phyloP scores from a whole-genome alignment of 139 green algal genomes.

The Auxenochlorella protothecoides region DNA sequence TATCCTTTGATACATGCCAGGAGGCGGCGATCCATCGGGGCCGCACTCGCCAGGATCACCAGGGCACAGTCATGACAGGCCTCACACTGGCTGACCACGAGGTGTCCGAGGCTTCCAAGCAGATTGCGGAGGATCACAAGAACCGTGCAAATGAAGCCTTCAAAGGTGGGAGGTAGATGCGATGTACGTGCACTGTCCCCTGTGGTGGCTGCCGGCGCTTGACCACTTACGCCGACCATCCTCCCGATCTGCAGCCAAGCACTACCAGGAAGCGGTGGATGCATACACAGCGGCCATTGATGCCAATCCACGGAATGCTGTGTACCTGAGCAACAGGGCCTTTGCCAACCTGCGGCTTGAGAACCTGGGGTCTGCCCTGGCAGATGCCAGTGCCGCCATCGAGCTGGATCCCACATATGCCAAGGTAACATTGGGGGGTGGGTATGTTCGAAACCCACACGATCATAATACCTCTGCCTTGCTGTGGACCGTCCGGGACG shows the following conservation, averaged over 20 bases:
- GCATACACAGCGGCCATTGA: conserved; percentile 78
- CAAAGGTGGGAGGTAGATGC: conserved; percentile 26
- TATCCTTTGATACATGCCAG: too few relatives aligned
- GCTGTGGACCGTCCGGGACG: too few relatives aligned
- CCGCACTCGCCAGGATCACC: too few relatives aligned
- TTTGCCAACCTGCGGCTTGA: conserved; percentile 83
- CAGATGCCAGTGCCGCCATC: conserved; percentile 78
- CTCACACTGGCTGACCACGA: too few relatives aligned
- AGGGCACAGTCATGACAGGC: too few relatives aligned
- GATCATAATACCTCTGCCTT: too few relatives aligned
- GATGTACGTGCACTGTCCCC: background rate
- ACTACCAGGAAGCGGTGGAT: conserved; percentile 69
- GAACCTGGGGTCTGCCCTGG: conserved; percentile 78
- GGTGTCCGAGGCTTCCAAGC: too few relatives aligned
- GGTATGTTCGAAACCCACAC: too few relatives aligned
- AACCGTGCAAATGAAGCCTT: conserved; percentile 32
- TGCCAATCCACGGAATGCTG: conserved; percentile 50
- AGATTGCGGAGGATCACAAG: conserved; percentile 24
- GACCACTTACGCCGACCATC: background rate
- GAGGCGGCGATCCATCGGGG: too few relatives aligned
- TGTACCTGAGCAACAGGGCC: conserved; percentile 81
- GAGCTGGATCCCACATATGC: conserved; percentile 74
- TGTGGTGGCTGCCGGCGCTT: background rate
- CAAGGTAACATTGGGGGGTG: conserved; percentile 47
- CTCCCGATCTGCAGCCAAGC: conserved; percentile 51